phyloP scores from a whole-genome alignment of 2,329 filamentous ascomycete species.

The Aureobasidium sp. region DNA sequence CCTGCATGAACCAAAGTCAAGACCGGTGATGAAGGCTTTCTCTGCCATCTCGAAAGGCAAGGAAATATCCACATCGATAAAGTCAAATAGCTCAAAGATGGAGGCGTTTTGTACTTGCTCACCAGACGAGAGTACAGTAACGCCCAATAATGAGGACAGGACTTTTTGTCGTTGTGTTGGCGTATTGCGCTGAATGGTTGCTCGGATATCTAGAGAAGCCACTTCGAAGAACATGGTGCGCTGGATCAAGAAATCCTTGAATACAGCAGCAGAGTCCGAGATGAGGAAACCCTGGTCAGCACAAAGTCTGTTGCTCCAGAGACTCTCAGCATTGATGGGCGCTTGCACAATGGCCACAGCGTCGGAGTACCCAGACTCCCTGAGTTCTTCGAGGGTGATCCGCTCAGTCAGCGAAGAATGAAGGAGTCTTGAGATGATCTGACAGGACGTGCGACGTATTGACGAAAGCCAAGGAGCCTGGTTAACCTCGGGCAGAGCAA shows the following conservation, averaged over 20 bases:
- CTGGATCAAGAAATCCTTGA: slow-evolving; percentile 68
- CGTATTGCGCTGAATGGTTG: slow-evolving; percentile 60
- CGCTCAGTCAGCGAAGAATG: slow-evolving; percentile 67
- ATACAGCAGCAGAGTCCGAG: slow-evolving; percentile 56
- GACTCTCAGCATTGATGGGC: slow-evolving; percentile 57
- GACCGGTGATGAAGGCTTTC: slow-evolving; percentile 52
- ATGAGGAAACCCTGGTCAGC: slow-evolving; percentile 58
- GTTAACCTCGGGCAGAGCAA: slow-evolving; percentile 50
- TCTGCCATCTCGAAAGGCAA: slow-evolving; percentile 39
- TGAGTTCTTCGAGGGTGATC: slow-evolving; percentile 69
- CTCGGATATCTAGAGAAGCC: slow-evolving; percentile 72
- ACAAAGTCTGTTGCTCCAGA: slow-evolving; percentile 64
- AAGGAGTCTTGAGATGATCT: slow-evolving; percentile 73
- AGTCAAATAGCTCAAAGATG: slow-evolving; percentile 90
- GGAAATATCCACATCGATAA: slow-evolving; percentile 57
- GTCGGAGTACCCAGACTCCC: slow-evolving; percentile 67
- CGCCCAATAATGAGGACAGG: slow-evolving; percentile 63
- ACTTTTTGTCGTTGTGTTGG: slow-evolving; percentile 42
- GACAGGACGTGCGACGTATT: slow-evolving; percentile 18
- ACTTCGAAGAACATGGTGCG: slow-evolving; percentile 77
- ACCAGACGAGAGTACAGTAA: slow-evolving; percentile 57
- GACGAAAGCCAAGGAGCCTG: slow-evolving; percentile 56
- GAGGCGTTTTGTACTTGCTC: slow-evolving; percentile 60
- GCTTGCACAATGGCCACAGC: slow-evolving; percentile 63
- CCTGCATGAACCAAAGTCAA: slow-evolving; percentile 59